phyloP scores from a whole-genome alignment of 257 asterid species.

The Ocimum tenuiflorum region DNA sequence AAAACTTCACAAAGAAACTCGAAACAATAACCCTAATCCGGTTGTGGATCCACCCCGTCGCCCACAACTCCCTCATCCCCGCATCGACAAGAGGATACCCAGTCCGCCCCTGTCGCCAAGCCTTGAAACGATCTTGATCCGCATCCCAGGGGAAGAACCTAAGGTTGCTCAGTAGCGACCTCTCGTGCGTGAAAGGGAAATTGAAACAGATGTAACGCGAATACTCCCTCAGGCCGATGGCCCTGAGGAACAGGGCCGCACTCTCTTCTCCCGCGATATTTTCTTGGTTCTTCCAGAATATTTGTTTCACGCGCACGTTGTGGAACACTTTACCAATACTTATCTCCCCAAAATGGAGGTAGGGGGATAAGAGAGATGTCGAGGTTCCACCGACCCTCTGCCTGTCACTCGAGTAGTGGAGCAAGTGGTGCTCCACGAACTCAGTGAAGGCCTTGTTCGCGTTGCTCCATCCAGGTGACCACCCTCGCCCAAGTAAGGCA shows the following conservation, averaged over 20 bases:
- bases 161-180: conserved; percentile 47
- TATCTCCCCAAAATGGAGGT: conserved; percentile 82
- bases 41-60: conserved; percentile 92
- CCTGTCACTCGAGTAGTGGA: conserved; percentile 60
- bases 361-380: conserved; percentile 78
- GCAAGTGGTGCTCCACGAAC: conserved; percentile 54
- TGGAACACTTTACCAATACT: conserved; percentile 67
- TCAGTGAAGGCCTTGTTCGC: conserved; percentile 70
- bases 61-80: conserved; percentile 97
- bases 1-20: conserved; percentile 75
- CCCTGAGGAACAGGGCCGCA: conserved; percentile 46
- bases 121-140: conserved; percentile 57
- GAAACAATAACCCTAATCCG: conserved; percentile 73
- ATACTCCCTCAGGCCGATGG: conserved; percentile 77
- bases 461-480: conserved; percentile 89
- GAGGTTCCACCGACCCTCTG: conserved; percentile 57
- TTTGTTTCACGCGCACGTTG: conserved; percentile 46
- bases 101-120: conserved; percentile 89
- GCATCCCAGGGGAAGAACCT: conserved; percentile 78
- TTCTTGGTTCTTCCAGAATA: conserved; percentile 57
- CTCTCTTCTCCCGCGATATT: conserved; percentile 51
- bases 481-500: conserved; percentile 71
- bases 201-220: conserved; percentile 89
- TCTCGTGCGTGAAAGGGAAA: conserved; percentile 80
- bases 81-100: conserved; percentile 94